Percentiles rank a stretch among this genome's conserved stretches.
phyloP scores from a whole-genome alignment of 2,329 filamentous ascomycete species.

The Tympanopsis confertula region DNA sequence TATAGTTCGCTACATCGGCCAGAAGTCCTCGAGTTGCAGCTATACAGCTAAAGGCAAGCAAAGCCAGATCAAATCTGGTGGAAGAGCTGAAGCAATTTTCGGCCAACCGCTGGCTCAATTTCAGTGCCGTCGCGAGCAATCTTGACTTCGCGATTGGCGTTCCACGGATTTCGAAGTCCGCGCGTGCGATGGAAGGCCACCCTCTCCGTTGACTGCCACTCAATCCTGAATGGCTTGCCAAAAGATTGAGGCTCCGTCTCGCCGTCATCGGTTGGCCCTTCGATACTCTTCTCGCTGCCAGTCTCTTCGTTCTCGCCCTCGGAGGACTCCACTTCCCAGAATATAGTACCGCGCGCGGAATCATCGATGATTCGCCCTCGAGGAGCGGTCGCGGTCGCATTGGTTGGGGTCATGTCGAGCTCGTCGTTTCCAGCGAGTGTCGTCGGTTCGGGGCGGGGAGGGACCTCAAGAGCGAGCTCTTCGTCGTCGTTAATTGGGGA shows the following conservation, averaged over 20 bases:
- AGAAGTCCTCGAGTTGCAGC: no score
- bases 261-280: slow-evolving; percentile 11
- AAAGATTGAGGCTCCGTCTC: slow-evolving; percentile 39
- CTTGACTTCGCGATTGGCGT: slow-evolving; percentile 88
- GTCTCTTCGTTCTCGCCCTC: slow-evolving; percentile 27
- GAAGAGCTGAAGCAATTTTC: slow-evolving; percentile 69
- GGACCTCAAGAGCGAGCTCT: slow-evolving; percentile 56
- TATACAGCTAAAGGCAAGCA: no score
- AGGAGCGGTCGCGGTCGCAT: slow-evolving; percentile 66
- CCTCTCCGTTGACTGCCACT: slow-evolving; percentile 76
- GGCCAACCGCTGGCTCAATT: slow-evolving; percentile 71
- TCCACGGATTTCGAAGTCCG: slow-evolving; percentile 85
- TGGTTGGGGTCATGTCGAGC: slow-evolving; percentile 69
- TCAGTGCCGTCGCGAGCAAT: slow-evolving; percentile 92
- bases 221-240: slow-evolving; percentile 82
- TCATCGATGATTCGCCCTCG: slow-evolving; percentile 85
- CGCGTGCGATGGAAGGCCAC: slow-evolving; percentile 83
- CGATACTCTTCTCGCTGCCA: slow-evolving; percentile 23
- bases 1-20: no score
- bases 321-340: slow-evolving; percentile 74
- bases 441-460: slow-evolving; percentile 30
- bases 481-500: slow-evolving; percentile 75
- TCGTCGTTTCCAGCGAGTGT: slow-evolving; percentile 46
- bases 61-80: slow-evolving; percentile 32
- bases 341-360: slow-evolving; percentile 85